Percentiles rank a stretch among this genome's conserved stretches.
These are phyloP conservation scores for Leccinum subtestaceum DNA, from an alignment of 768 basidiomycete species.

Conservation along the genomic window DNA sequence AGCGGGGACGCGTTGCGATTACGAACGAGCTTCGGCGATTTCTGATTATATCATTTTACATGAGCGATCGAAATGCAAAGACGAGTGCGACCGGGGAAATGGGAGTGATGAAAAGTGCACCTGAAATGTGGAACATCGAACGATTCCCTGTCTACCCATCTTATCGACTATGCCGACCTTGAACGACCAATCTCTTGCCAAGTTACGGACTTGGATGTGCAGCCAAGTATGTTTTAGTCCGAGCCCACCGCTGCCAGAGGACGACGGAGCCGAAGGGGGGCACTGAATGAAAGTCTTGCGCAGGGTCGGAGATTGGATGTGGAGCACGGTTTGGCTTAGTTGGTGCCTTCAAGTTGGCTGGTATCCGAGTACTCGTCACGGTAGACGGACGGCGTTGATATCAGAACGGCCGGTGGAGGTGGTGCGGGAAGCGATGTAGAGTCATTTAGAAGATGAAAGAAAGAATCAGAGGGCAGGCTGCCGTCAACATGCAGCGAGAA, in stretches of 20 bases:
- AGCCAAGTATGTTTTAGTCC: slow-evolving; percentile 71
- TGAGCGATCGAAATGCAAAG: slow-evolving; percentile 8
- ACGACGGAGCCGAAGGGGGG: slow-evolving; percentile 39
- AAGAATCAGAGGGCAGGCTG: slow-evolving; percentile 57
- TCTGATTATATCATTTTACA: slow-evolving; percentile 36
- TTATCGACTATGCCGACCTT: slow-evolving; percentile 74
- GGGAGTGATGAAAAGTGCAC: slow-evolving; percentile 34
- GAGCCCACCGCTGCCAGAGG: slow-evolving; percentile 33
- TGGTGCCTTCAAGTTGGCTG: slow-evolving; percentile 30
- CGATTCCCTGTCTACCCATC: slow-evolving; percentile 51
- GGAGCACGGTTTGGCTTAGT: slow-evolving; percentile 68
- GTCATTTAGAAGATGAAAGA: slow-evolving; percentile 64
- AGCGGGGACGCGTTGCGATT: slow-evolving; percentile 44
- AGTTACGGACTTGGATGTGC: slow-evolving; percentile 68
- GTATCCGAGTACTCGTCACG: slow-evolving; percentile 27
- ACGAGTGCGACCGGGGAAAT: slow-evolving; percentile 2
- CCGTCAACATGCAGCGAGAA: slow-evolving; percentile 50
- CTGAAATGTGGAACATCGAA: slow-evolving; percentile 81
- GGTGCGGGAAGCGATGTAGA: slow-evolving; percentile 47
- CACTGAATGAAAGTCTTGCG: slow-evolving; percentile 65
- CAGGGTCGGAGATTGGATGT: slow-evolving; percentile 76
- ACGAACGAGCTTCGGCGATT: slow-evolving; percentile 49
- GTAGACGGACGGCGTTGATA: slow-evolving; percentile 39
- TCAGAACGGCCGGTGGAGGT: slow-evolving; percentile 42
- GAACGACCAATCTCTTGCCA: slow-evolving; percentile 69